phyloP scores from a whole-genome alignment of 2,329 filamentous ascomycete species.

The Penicillium sp. region DNA sequence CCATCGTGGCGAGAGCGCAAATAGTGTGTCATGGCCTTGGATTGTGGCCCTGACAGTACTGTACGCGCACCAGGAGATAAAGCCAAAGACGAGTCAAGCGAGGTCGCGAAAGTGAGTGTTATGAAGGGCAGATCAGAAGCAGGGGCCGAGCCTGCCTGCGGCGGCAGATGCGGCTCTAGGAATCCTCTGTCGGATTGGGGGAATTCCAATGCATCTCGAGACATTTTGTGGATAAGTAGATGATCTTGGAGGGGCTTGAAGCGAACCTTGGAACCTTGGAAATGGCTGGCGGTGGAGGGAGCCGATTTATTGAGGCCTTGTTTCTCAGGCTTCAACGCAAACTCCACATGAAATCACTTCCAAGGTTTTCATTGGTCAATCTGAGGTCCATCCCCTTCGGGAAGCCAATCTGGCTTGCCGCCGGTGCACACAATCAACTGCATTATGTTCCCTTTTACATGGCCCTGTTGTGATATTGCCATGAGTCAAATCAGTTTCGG shows the following conservation, averaged over 20 bases:
- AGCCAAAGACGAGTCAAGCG: conserved; percentile 76
- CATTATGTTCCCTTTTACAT: too few species aligned
- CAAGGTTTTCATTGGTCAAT: too few species aligned
- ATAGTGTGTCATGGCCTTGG: conserved; percentile 93
- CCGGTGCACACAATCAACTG: too few species aligned
- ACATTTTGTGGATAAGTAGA: background rate
- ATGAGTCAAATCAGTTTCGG: too few species aligned
- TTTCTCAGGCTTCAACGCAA: too few species aligned
- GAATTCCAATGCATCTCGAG: conserved; percentile 39
- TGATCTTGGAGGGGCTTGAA: background rate
- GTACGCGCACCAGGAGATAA: conserved; percentile 75
- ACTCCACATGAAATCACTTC: too few species aligned
- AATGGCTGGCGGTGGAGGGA: too few species aligned
- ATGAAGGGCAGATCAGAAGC: conserved; percentile 50
- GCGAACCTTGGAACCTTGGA: too few species aligned
- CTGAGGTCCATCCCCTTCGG: too few species aligned
- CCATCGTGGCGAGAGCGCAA: conserved; percentile 82
- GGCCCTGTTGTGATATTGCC: too few species aligned
- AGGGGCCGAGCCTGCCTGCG: conserved; percentile 17
- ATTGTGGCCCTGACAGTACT: conserved; percentile 74
- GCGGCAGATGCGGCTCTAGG: conserved; percentile 51
- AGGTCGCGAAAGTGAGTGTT: conserved; percentile 85
- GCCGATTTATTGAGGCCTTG: too few species aligned
- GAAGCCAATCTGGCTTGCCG: too few species aligned
- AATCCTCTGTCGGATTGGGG: conserved; percentile 42